Conservation (phyloP, 2,329 filamentous ascomycete species). For the Xylaria hypoxylon region DNA sequence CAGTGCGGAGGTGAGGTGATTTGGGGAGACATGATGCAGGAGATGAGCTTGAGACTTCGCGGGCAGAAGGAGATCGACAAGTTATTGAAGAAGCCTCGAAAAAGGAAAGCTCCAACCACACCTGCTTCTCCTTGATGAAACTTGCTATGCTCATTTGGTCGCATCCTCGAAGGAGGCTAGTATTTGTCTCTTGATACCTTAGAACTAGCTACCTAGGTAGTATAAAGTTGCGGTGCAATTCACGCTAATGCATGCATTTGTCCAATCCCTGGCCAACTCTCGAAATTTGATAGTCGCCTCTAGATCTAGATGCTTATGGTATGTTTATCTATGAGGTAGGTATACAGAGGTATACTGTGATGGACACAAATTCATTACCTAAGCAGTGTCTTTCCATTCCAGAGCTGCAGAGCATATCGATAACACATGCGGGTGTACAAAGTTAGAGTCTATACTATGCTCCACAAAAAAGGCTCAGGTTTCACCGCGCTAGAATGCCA, state of each 20-base stretch:
- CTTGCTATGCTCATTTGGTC: slow-evolving; percentile 13
- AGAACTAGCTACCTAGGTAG: neutral
- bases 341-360: too few species aligned
- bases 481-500: slow-evolving; percentile 20
- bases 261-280: neutral
- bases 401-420: too few species aligned
- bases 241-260: neutral
- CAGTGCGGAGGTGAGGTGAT: slow-evolving; percentile 69
- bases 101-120: slow-evolving; percentile 47
- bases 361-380: too few species aligned
- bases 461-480: slow-evolving; percentile 2
- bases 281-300: neutral
- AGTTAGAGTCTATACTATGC: neutral
- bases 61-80: slow-evolving; percentile 77
- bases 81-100: slow-evolving; percentile 68
- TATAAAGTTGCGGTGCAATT: neutral
- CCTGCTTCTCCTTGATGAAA: slow-evolving; percentile 25
- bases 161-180: too few species aligned
- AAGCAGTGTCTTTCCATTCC: too few species aligned
- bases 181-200: too few species aligned
- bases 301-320: neutral
- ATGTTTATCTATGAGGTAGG: too few species aligned
- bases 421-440: neutral
- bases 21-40: slow-evolving; percentile 86
- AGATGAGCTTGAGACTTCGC: slow-evolving; percentile 78